phyloP scores from a whole-genome alignment of 805 yeast genomes.

The Ogataea salicorniae region DNA sequence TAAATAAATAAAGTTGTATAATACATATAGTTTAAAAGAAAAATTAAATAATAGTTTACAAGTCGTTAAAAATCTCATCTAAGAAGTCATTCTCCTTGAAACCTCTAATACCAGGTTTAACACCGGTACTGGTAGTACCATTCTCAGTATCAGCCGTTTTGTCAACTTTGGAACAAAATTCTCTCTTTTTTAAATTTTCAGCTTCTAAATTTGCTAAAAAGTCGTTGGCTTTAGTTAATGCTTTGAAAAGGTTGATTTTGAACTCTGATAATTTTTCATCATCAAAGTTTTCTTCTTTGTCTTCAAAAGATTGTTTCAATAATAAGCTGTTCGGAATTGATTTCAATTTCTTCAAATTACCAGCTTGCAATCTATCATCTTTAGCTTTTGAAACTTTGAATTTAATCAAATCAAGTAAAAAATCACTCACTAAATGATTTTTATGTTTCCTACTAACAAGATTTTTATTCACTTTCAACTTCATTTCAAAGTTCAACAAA shows the following conservation, averaged over 20 bases:
- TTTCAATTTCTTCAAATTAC: slow-evolving; percentile 18
- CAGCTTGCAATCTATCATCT: slow-evolving; percentile 16
- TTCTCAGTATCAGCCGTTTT: too few species aligned
- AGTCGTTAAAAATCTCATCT: slow-evolving; percentile 4
- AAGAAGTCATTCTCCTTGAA: neutral
- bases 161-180: neutral
- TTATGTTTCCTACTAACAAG: slow-evolving; percentile 20
- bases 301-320: slow-evolving; percentile 8
- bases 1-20: neutral
- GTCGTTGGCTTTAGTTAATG: slow-evolving; percentile 9
- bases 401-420: slow-evolving; percentile 22
- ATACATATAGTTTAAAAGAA: neutral
- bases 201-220: slow-evolving; percentile 8
- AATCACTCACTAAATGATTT: slow-evolving; percentile 23
- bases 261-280: slow-evolving; percentile 13
- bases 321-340: slow-evolving; percentile 3
- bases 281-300: neutral
- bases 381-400: slow-evolving; percentile 17
- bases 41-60: neutral
- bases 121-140: too few species aligned
- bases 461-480: slow-evolving; percentile 19
- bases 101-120: too few species aligned
- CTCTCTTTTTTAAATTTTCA: neutral
- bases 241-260: slow-evolving; percentile 17
- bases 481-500: slow-evolving; percentile 21